These are phyloP conservation scores for Lasiosphaeria hispida DNA, from an alignment of 495 filamentous ascomycete species.

Conservation along the genomic window DNA sequence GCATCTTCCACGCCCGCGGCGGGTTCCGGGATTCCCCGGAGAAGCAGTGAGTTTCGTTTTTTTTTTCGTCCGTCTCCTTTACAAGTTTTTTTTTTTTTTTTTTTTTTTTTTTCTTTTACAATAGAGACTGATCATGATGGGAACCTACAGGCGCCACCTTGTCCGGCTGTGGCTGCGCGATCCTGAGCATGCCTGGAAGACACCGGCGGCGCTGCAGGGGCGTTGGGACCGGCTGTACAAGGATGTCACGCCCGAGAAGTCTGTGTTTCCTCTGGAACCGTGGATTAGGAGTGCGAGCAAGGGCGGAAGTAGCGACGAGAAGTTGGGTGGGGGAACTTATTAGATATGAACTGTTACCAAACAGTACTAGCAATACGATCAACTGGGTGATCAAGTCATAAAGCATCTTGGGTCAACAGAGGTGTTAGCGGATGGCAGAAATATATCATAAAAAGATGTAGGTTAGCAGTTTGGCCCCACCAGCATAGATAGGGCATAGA, in stretches of 20 bases:
- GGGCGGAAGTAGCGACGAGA: slow-evolving; percentile 18
- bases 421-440: too few relatives aligned
- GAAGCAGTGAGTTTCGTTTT: slow-evolving; percentile 39
- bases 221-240: slow-evolving; percentile 55
- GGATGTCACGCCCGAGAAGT: slow-evolving; percentile 47
- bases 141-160: slow-evolving; percentile 49
- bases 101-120: neutral
- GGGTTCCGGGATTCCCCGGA: slow-evolving; percentile 46
- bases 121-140: neutral
- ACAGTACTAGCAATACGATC: too few relatives aligned
- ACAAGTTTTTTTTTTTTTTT: neutral
- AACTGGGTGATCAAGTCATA: too few relatives aligned
- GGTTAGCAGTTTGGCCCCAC: too few relatives aligned
- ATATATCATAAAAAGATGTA: too few relatives aligned
- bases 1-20: slow-evolving; percentile 51
- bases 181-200: slow-evolving; percentile 55
- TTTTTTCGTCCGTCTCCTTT: neutral
- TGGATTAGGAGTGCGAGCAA: slow-evolving; percentile 42
- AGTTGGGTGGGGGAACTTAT: neutral
- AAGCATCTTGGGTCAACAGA: too few relatives aligned
- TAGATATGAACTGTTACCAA: too few relatives aligned
- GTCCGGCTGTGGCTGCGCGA: slow-evolving; percentile 58
- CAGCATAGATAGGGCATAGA: too few relatives aligned
- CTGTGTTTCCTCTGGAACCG: slow-evolving; percentile 56
- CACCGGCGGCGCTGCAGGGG: slow-evolving; percentile 44